Percentiles rank a stretch among this genome's conserved stretches.
Conservation (phyloP, 352 stramenopile species). For the Peronospora destructor region DNA sequence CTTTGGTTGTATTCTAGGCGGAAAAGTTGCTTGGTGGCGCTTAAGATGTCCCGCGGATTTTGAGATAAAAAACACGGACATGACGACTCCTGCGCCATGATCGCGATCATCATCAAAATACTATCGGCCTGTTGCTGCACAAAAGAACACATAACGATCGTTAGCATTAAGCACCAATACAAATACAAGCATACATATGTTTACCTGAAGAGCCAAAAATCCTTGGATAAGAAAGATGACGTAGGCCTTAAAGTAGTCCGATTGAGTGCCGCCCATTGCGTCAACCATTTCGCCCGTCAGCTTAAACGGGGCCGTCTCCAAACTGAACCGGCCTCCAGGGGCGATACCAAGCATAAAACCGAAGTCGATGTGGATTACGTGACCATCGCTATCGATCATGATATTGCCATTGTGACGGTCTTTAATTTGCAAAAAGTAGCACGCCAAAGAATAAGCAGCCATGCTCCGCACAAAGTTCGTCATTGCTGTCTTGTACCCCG, state of each 20-base stretch:
- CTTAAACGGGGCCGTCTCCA: conserved; percentile 98
- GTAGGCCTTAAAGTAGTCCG: conserved; percentile 93
- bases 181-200: conserved; percentile 1
- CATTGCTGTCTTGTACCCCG: conserved; percentile 91
- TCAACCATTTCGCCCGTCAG: conserved; percentile 97
- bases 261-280: conserved; percentile 90
- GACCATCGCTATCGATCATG: conserved; percentile 95
- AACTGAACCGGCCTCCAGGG: conserved; percentile 89
- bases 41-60: conserved; percentile 67
- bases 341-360: conserved; percentile 98
- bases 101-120: conserved; percentile 94
- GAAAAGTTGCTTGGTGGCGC: conserved; percentile 71
- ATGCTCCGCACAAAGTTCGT: conserved; percentile 95
- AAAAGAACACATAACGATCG: conserved; percentile 6
- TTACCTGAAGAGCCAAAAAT: conserved; percentile 92
- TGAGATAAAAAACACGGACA: conserved; percentile 93
- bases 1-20: conserved; percentile 75
- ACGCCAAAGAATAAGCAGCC: conserved; percentile 96
- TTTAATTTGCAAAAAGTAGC: conserved; percentile 97
- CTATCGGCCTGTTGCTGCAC: conserved; percentile 85
- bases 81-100: conserved; percentile 93
- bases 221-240: conserved; percentile 96
- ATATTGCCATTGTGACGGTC: conserved; percentile 99
- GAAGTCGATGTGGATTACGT: conserved; percentile 99
- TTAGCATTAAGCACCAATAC: conserved; percentile 8